Conservation (phyloP, 768 basidiomycete genomes). For the Suillus variegatus region DNA sequence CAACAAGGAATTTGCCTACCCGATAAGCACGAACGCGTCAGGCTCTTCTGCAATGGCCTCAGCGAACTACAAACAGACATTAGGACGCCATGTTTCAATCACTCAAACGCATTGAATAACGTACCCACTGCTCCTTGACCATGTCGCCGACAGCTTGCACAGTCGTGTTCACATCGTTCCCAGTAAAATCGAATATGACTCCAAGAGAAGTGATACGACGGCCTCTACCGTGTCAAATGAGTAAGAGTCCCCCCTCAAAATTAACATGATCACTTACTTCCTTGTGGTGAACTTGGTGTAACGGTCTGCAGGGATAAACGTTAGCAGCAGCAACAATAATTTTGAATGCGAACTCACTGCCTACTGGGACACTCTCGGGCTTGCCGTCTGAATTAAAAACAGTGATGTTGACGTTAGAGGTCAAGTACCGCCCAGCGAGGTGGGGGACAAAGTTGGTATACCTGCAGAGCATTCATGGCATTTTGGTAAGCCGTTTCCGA, state of each 20-base stretch:
- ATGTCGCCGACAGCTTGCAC: conserved; percentile 73
- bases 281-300: conserved; percentile 73
- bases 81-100: background rate
- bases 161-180: conserved; percentile 68
- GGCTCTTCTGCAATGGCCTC: conserved; percentile 81
- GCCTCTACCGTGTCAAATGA: conserved; percentile 40
- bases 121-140: conserved; percentile 79
- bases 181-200: conserved; percentile 74
- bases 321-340: conserved; percentile 18
- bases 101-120: conserved; percentile 9
- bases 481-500: background rate
- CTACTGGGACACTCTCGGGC: conserved; percentile 43
- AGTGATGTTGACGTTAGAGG: conserved; percentile 88
- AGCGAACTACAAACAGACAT: conserved; percentile 50
- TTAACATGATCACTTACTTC: conserved; percentile 46
- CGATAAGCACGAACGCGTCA: conserved; percentile 76
- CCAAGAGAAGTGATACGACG: conserved; percentile 78
- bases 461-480: conserved; percentile 30
- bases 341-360: conserved; percentile 34
- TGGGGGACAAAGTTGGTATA: conserved; percentile 66
- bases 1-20: conserved; percentile 39
- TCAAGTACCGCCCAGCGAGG: conserved; percentile 72
- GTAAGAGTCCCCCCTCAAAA: background rate
- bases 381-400: conserved; percentile 43
- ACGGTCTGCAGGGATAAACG: conserved; percentile 45